Evolutionary conservation across 371 early-diverging fungal species (phyloP).

Genomic region (Smittium mucronatum): DNA sequence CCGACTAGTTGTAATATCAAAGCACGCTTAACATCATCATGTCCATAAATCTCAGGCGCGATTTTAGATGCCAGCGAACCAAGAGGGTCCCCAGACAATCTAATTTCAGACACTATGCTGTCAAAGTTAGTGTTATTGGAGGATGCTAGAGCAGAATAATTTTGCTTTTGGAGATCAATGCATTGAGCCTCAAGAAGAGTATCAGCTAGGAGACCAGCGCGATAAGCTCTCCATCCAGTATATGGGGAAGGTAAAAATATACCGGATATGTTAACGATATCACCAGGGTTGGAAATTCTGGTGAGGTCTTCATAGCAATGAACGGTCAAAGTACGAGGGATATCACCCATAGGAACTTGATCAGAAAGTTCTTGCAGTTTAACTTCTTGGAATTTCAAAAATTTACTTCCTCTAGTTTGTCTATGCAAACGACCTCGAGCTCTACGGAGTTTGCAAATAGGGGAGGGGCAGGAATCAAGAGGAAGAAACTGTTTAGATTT

Average conservation of each 20-base stretch:
- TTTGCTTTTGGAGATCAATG: conserved; percentile 73
- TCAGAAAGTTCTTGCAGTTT: conserved; percentile 91
- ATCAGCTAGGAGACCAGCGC: conserved; percentile 92
- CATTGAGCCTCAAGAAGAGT: conserved; percentile 86
- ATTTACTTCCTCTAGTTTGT: conserved; percentile 92
- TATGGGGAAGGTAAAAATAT: conserved; percentile 92
- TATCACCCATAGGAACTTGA: conserved; percentile 97
- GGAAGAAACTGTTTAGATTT: conserved; percentile 69
- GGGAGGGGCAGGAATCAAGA: conserved; percentile 77
- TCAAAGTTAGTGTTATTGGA: conserved; percentile 48
- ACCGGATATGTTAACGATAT: conserved; percentile 77
- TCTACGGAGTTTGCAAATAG: conserved; percentile 71
- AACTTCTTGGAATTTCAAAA: conserved; percentile 89
- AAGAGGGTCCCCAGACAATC: conserved; percentile 63
- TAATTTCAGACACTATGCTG: conserved; percentile 46
- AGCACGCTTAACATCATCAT: conserved; percentile 91
- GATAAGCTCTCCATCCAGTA: conserved; percentile 81
- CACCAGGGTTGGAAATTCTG: conserved; percentile 81
- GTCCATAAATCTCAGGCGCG: conserved; percentile 96
- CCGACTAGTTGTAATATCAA: conserved; percentile 80
- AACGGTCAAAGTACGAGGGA: conserved; percentile 90
- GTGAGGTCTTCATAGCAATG: conserved; percentile 77
- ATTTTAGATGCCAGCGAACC: conserved; percentile 76
- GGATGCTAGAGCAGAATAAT: conserved; percentile 59
- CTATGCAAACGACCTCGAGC: conserved; percentile 78